Evolutionary conservation across 352 stramenopile species (phyloP), one percentile per base, ranked within the genome.

Genomic region (Phytopythium sindhum): DNA sequence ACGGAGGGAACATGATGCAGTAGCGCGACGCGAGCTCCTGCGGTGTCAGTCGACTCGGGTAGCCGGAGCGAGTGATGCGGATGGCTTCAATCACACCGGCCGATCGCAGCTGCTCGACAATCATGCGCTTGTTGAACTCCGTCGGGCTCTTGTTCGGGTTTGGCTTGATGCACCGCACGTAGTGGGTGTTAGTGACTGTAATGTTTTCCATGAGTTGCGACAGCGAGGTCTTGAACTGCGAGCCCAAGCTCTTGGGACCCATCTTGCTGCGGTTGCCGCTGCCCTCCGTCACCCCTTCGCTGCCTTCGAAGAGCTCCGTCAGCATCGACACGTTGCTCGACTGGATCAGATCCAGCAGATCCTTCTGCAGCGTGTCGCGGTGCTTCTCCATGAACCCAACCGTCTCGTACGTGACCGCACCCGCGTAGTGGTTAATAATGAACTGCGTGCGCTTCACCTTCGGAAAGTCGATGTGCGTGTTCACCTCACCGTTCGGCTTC

Each of bases 331-430:
- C 64, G 52, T 65, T 84, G 60, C 88, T 96, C 17, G 84, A 72
- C 65, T 93, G 80, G 37, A 96, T 87, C 66, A 96, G 70, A 55
- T 93, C 83, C 62, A 98, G 89, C 55, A 99, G 74, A 60, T 98
- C 96, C 60, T 98, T 98, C 70, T 97, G 96, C 42, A 99, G 77
- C 11, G 86, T 96, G 66, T 98, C 93, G 53, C 93, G 91, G 68
- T 99, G 98, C 74, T 98, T 98, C 75, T 98, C 96, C 74, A 98
- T 95, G 74, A 99, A 99, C 23, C 93, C 94, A 6, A 91, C 82
- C 9, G 91, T 96, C 65, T 96, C 87, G 72, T 99, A 99, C 15
- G 86, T 96, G 50, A 99, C 96, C 3, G 88, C 70, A 21, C 96
- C 97, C 2, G 96, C 96, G 72, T 98, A 99, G 77, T 99, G 96